Evolutionary conservation across 805 yeast species (phyloP), one percentile per base, ranked within the genome.

Genomic region (Tetrapisispora taiwanensis): DNA sequence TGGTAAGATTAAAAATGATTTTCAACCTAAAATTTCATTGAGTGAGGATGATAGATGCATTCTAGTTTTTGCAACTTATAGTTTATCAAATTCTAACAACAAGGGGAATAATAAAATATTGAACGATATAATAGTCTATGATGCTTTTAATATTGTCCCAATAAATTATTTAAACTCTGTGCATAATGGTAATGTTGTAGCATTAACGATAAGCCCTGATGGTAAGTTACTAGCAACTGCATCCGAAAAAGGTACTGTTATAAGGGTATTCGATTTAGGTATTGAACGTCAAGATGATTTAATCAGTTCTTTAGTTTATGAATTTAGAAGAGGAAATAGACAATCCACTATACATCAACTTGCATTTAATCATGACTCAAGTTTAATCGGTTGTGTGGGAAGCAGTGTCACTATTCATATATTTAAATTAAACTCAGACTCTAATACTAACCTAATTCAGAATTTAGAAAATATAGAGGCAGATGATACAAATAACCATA

Each of bases 361-460:
- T 44, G 69, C 73, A 32, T 87, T 88, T 63, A 80, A 83, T 52
- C 62, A 70, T 20, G 76, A 77, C 44, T 73, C 82, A 38, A 69
- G 71, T 1, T 69, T 81, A 44, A 68, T 89, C n/a, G 78, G 82
- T n/a, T 92, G 89, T 39, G 78, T 88, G 4, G 81, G 90, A 33
- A 78, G 87, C 30, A 82, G 95, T 13, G 94, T 83, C 27, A 88
- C 96, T 0, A 84, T 88, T n/a, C 97, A 88, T 60, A 76, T 88
- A 18, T 88, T 88, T 67, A 69, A 84, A 43, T 60, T 87, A 43
- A 78, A 79, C 1, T 78, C 73, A 30, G 78, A 79, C 1, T 78
- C 73, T 28, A 14, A 12, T 13, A 3, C 14, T 9, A 36, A 4
- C 4, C 5, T 12, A 15, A 36, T 15, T 18, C 7, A 7, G 6